Base-by-base conservation (phyloP, 345 rosid species). In the Populus davidiana region DNA sequence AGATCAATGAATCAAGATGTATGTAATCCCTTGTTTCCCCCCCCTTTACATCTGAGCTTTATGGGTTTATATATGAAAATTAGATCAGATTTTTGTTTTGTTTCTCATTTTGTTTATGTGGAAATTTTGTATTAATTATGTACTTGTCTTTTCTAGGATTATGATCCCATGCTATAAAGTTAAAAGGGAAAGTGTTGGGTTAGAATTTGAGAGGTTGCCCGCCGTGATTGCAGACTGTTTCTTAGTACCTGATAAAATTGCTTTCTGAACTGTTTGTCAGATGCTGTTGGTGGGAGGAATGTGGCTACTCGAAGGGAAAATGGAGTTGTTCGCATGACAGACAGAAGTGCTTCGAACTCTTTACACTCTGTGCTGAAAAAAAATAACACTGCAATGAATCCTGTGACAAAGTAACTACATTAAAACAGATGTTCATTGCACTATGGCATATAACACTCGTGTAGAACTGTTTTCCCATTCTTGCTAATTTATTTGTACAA, bases 231-330 rank as follows among this genome's bases (percentile, higher is more conserved):
- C 27, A 41, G 33, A 6, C 35, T 52, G n/a, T 47, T 67, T 43
- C 5, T 81, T 21, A 16, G 62, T 43, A 59, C 38, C 14, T 43
- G 44, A 71, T 25, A 18, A 41, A 41, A 54, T 29, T 81, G 70
- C 29, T 14, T 73, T 67, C 39, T 36, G 29, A 65, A 18, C 52
- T 67, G 64, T 18, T 75, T 81, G 35, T 70, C 85, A 82, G 88
- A 81, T 88, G 80, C 84, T 73, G 82, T 86, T 68, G 86, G 88
- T 74, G 88, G 86, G 71, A 87, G 90, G 85, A 81, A 65, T 85
- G 80, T 83, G 20, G 75, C 85, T 80, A 14, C 83, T 59, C 85
- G 83, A 72, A 88, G 92, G 86, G 99, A 86, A 54, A 92, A 81
- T 84, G 92, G 90, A 75, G 74, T 64, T 74, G 78, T 70, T 79